These are phyloP conservation scores for Backusella macrospora DNA, from an alignment of 192 early-diverging fungal genomes.

Conservation along the genomic window DNA sequence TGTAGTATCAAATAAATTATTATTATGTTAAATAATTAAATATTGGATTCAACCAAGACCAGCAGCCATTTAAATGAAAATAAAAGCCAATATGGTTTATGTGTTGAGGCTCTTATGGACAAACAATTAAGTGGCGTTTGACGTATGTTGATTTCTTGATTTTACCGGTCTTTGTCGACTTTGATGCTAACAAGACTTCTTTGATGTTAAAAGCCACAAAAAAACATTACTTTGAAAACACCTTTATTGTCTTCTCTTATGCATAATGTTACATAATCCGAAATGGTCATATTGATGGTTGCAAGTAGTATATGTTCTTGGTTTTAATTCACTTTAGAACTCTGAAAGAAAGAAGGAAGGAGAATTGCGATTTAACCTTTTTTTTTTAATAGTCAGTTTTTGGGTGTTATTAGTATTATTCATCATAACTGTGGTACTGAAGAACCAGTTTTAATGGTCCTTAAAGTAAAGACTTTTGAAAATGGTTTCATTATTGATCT, in stretches of 20 bases:
- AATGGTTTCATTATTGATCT: slow-evolving; percentile 99
- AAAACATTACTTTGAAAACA: slow-evolving; percentile 87
- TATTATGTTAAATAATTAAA: background rate
- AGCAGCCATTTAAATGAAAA: slow-evolving; percentile 21
- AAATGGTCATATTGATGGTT: slow-evolving; percentile 97
- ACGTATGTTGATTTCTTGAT: slow-evolving; percentile 99
- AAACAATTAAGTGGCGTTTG: slow-evolving; percentile 75
- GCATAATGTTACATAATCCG: slow-evolving; percentile 97
- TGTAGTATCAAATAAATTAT: slow-evolving; percentile 5
- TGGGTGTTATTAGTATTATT: slow-evolving; percentile 95
- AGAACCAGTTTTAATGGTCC: slow-evolving; percentile 97
- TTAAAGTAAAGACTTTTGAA: slow-evolving; percentile 96
- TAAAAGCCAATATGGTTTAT: slow-evolving; percentile 73
- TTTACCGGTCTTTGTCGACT: slow-evolving; percentile 94
- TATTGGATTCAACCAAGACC: slow-evolving; percentile 9
- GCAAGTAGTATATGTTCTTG: slow-evolving; percentile 45
- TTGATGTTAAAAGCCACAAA: slow-evolving; percentile 87
- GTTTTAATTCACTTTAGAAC: background rate
- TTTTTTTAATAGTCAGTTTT: slow-evolving; percentile 43
- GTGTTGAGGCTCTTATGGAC: slow-evolving; percentile 85
- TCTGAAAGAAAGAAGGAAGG: background rate
- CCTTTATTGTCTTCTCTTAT: slow-evolving; percentile 95
- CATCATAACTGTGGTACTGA: slow-evolving; percentile 96
- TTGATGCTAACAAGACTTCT: slow-evolving; percentile 77
- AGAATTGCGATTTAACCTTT: background rate